Evolutionary conservation across 2,329 filamentous ascomycete species (phyloP).

Genomic region (Cercospora zeae-maydis): DNA sequence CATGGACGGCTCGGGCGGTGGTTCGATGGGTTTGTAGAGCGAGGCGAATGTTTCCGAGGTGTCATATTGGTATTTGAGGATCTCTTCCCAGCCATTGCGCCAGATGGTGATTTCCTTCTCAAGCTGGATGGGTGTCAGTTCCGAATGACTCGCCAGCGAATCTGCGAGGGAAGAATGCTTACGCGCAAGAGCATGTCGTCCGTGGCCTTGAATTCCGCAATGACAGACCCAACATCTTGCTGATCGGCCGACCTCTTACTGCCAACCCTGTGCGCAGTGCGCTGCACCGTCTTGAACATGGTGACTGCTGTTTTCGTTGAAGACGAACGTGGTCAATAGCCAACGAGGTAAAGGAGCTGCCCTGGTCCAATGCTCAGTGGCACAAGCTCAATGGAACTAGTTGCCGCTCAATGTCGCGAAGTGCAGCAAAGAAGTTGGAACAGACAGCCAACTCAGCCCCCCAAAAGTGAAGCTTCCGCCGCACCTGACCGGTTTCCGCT

Average conservation of each 20-base stretch:
- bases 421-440: not conserved
- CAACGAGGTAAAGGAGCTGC: not conserved
- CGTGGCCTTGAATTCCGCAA: constrained; percentile 77
- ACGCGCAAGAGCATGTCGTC: constrained; percentile 59
- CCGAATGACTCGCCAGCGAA: not conserved
- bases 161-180: not conserved
- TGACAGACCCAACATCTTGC: constrained; percentile 67
- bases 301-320: constrained; percentile 17
- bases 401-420: not conserved
- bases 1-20: constrained; percentile 53
- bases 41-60: constrained; percentile 65
- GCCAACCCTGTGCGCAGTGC: constrained; percentile 66
- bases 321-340: not conserved
- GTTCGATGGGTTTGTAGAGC: constrained; percentile 73
- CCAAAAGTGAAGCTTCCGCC: not conserved
- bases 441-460: not conserved
- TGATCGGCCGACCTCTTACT: constrained; percentile 70
- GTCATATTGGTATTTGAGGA: constrained; percentile 65
- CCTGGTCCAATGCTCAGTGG: not conserved
- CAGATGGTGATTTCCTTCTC: constrained; percentile 72
- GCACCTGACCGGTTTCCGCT: not conserved
- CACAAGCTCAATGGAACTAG: not conserved
- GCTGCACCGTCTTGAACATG: constrained; percentile 53
- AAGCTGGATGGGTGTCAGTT: constrained; percentile 51
- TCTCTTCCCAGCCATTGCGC: constrained; percentile 73